Percentiles rank a stretch among this genome's conserved stretches.
Conservation (phyloP, 2,329 filamentous ascomycete species). For the Fusarium sarcochroum region DNA sequence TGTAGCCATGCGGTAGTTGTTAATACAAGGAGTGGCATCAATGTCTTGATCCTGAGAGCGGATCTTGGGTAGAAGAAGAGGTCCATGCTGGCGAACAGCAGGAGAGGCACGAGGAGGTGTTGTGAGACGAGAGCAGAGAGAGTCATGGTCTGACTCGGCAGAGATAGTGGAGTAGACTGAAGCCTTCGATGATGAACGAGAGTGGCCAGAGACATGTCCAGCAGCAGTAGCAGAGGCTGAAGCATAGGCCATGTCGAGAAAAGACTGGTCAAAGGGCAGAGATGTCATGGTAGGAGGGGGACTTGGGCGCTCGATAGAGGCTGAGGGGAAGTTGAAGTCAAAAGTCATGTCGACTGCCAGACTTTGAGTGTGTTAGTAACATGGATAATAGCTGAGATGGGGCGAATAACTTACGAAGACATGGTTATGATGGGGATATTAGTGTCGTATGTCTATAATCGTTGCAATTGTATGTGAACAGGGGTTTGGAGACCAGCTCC, state of each 20-base stretch:
- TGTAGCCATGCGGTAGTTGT: conserved; percentile 55
- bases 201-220: conserved; percentile 62
- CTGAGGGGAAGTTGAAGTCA: conserved; percentile 69
- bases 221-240: conserved; percentile 43
- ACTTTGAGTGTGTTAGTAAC: conserved; percentile 56
- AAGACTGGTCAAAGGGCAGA: conserved; percentile 67
- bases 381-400: conserved; percentile 4
- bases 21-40: conserved; percentile 64
- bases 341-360: conserved; percentile 74
- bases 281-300: conserved; percentile 55
- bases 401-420: conserved; percentile 53
- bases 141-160: conserved; percentile 70
- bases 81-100: conserved; percentile 83
- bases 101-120: conserved; percentile 76
- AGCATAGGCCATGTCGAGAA: conserved; percentile 67
- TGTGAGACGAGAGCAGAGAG: conserved; percentile 75
- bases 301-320: conserved; percentile 51
- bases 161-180: conserved; percentile 75
- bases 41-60: conserved; percentile 86
- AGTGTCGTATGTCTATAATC: conserved; percentile 39
- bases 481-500: conserved; percentile 47
- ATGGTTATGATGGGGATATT: conserved; percentile 46
- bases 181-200: conserved; percentile 74
- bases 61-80: conserved; percentile 87
- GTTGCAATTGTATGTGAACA: conserved; percentile 30